Base-by-base conservation (phyloP, 768 basidiomycete species). In the Suillus cothurnatus region DNA sequence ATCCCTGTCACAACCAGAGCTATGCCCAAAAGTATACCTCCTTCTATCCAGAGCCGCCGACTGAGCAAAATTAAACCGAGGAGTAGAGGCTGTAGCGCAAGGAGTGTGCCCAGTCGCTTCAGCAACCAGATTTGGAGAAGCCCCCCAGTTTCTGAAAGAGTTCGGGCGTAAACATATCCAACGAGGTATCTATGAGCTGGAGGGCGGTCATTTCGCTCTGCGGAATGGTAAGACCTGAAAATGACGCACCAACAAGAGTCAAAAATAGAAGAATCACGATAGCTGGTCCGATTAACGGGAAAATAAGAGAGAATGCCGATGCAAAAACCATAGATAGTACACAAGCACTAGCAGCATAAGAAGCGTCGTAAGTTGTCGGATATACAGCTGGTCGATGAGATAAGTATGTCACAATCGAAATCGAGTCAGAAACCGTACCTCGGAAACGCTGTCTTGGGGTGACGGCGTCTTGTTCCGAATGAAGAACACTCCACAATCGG, bases 401-500 rank as follows among this genome's bases (percentile, higher is more conserved):
- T 38, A 63, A 67, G 43, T 5, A 36, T 38, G 31, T 36, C 64
- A 50, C 39, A 14, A 50, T 45, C 49, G 36, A 38, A 17, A 45
- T 58, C 15, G 19, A 23, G 57, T 52, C n/a, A 3, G 21, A 21
- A 76, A 12, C 4, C 86, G 64, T 69, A 92, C 92, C 86, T 80
- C 92, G 79, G 78, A 93, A 95, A 23, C 86, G 81, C 74, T 94
- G 89, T 45, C 93, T 82, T 53, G 93, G 93, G 9, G 93, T 95
- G 26, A 90, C 70, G 12, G 89, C 88, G 38, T 81, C 79, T 65
- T 78, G 83, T 71, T 90, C 86, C 4, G 85, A 82, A 36, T 81
- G 80, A 47, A 86, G 65, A 23, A 89, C 84, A 59, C 74, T 80
- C 84, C 85, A 86, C 31, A 93, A 75, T 36, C 87, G 83, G 41